Conservation (phyloP, 2,329 filamentous ascomycete genomes). For the Colletotrichum orbiculare region DNA sequence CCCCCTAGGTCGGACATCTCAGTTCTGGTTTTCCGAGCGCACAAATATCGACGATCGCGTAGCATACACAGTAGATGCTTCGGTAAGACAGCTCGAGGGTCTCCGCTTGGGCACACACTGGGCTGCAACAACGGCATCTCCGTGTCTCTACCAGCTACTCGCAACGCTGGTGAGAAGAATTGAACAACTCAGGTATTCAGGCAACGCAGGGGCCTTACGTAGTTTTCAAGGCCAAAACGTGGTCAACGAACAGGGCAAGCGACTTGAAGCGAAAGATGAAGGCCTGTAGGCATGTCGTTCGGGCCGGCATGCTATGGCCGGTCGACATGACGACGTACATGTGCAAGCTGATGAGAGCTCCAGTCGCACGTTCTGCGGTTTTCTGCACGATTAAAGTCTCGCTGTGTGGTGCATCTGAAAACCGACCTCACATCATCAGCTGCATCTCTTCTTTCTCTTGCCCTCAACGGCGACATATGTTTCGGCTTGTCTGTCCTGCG, state of each 20-base stretch:
- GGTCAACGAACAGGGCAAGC: background rate
- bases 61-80: constrained; percentile 2
- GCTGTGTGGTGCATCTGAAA: too few relatives aligned
- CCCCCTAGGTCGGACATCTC: constrained; percentile 4
- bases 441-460: background rate
- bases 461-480: background rate
- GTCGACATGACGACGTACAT: too few relatives aligned
- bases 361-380: too few relatives aligned
- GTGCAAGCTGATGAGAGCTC: too few relatives aligned
- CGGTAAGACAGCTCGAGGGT: constrained; percentile 4
- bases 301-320: too few relatives aligned
- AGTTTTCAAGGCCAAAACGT: background rate
- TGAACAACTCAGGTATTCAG: too few relatives aligned
- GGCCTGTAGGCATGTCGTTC: too few relatives aligned
- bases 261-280: too few relatives aligned
- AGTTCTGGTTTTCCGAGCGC: background rate
- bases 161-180: background rate
- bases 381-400: too few relatives aligned
- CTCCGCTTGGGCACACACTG: constrained; percentile 7
- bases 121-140: constrained; percentile 16
- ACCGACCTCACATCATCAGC: background rate
- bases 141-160: background rate
- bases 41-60: background rate
- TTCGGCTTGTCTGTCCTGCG: constrained; percentile 7
- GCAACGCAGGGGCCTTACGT: too few relatives aligned